These are phyloP conservation scores for Dothidotthia symphoricarpi DNA, from an alignment of 2,329 filamentous ascomycete genomes.

Conservation along the genomic window DNA sequence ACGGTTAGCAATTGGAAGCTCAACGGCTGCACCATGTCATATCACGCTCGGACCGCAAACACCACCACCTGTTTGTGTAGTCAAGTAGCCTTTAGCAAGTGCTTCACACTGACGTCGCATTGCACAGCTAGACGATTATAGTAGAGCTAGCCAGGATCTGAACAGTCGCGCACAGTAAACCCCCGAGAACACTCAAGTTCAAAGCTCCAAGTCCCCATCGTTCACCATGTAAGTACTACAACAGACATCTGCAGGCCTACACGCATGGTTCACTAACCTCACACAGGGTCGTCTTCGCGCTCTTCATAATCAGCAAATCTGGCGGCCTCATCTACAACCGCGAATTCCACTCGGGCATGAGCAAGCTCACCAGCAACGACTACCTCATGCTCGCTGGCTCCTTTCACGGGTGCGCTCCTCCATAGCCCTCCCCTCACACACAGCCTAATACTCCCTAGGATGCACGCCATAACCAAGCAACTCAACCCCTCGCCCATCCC, in stretches of 20 bases:
- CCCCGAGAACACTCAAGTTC: no score
- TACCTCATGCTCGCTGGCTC: slow-evolving; percentile 95
- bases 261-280: slow-evolving; percentile 13
- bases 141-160: no score
- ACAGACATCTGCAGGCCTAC: no score
- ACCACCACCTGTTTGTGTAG: no score
- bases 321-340: slow-evolving; percentile 95
- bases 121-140: no score
- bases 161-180: no score
- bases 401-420: slow-evolving; percentile 78
- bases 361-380: slow-evolving; percentile 90
- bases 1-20: no score
- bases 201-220: not conserved
- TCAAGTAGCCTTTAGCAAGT: no score
- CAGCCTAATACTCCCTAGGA: slow-evolving; percentile 40
- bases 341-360: slow-evolving; percentile 82
- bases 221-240: slow-evolving; percentile 14
- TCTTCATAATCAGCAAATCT: slow-evolving; percentile 98
- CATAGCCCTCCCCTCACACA: not conserved
- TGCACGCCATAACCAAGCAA: slow-evolving; percentile 61
- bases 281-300: slow-evolving; percentile 85
- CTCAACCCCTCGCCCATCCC: slow-evolving; percentile 38
- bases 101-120: no score
- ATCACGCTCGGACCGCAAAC: no score
- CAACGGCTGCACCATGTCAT: no score